A percentile compares a stretch with the other conserved stretches of the same genome.
Evolutionary conservation across 441 rosid species (phyloP).

Genomic region (Pelargonium citronellum): DNA sequence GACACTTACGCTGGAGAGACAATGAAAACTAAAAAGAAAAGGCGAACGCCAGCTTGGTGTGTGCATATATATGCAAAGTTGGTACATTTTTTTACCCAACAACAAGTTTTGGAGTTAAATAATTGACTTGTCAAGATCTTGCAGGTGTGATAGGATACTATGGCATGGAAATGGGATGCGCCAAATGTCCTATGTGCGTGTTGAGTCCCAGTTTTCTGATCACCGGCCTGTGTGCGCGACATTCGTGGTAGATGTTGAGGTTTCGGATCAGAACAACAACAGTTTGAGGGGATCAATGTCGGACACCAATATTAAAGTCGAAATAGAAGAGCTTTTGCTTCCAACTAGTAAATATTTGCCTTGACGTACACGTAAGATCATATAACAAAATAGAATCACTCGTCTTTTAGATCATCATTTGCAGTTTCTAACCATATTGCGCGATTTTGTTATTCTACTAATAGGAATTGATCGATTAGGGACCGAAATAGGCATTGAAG

Average conservation of each 20-base stretch:
- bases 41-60: slow-evolving; percentile 77
- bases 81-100: background rate
- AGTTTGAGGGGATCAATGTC: slow-evolving; percentile 19
- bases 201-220: slow-evolving; percentile 54
- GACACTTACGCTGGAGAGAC: slow-evolving; percentile 59
- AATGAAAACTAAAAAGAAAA: slow-evolving; percentile 43
- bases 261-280: slow-evolving; percentile 21
- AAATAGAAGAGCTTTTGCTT: slow-evolving; percentile 30
- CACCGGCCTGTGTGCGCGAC: slow-evolving; percentile 57
- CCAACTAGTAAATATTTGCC: slow-evolving; percentile 16
- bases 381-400: no score
- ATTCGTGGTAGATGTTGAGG: slow-evolving; percentile 39
- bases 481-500: no score
- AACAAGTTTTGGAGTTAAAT: background rate
- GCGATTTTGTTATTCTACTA: no score
- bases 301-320: slow-evolving; percentile 29
- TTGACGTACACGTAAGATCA: slow-evolving; percentile 13
- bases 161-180: slow-evolving; percentile 55
- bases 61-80: background rate
- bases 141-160: slow-evolving; percentile 66
- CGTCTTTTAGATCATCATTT: no score
- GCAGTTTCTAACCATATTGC: background rate
- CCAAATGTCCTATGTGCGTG: slow-evolving; percentile 41
- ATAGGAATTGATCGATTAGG: no score
- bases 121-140: slow-evolving; percentile 6